Evolutionary conservation across 169 alveolate genomes (phyloP).

Genomic region (Cryptosporidium parvum): DNA sequence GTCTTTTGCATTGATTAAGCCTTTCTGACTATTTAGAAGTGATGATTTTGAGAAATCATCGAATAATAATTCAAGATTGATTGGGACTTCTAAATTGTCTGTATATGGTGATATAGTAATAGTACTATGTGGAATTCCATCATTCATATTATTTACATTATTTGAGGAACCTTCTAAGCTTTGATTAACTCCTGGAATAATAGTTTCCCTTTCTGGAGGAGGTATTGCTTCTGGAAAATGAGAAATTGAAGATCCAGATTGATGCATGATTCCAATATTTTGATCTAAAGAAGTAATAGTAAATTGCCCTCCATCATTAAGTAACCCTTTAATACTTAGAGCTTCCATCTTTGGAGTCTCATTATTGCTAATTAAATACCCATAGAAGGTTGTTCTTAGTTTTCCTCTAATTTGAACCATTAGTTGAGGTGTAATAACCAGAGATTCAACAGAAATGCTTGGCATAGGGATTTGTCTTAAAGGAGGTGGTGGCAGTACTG

Average conservation of each 20-base stretch:
- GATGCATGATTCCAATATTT: neutral
- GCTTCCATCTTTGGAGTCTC: constrained; percentile 59
- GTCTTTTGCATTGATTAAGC: constrained; percentile 2
- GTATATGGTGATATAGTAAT: constrained; percentile 64
- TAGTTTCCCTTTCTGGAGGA: neutral
- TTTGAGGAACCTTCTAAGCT: neutral
- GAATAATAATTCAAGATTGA: constrained; percentile 11
- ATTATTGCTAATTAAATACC: constrained; percentile 53
- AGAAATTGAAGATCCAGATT: neutral
- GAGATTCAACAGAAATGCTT: constrained; percentile 13
- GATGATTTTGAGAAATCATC: constrained; percentile 5
- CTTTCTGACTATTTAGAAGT: neutral
- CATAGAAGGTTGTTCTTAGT: constrained; percentile 58
- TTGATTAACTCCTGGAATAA: neutral
- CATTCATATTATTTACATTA: neutral
- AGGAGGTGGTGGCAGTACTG: constrained; percentile 68
- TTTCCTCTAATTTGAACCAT: constrained; percentile 34
- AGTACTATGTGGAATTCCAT: constrained; percentile 45
- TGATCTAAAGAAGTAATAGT: constrained; percentile 24
- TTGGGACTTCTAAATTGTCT: constrained; percentile 21
- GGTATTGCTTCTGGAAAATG: neutral
- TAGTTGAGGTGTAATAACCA: constrained; percentile 22
- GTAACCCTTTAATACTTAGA: constrained; percentile 39
- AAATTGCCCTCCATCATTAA: constrained; percentile 47
- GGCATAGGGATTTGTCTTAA: constrained; percentile 67